phyloP scores from a whole-genome alignment of 2,329 filamentous ascomycete species.

The Penicillium sclerotigenum region DNA sequence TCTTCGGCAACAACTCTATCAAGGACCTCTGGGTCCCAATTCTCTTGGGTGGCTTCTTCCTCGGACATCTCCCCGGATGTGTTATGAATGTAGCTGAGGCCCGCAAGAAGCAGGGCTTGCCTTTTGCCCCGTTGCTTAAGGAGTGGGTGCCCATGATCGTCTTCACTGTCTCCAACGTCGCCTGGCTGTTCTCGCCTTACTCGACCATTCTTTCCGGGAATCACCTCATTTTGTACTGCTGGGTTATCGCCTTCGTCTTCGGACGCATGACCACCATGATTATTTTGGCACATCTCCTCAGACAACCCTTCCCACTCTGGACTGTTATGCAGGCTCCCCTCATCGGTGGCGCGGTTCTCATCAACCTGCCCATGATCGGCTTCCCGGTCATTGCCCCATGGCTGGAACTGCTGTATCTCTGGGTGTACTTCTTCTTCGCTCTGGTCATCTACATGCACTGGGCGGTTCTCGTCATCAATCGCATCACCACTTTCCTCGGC shows the following conservation, averaged over 20 bases:
- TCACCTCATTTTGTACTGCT: constrained; percentile 84
- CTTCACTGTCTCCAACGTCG: constrained; percentile 69
- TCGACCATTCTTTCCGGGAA: constrained; percentile 78
- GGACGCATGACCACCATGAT: constrained; percentile 99
- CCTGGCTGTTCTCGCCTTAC: constrained; percentile 88
- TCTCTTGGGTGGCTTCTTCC: constrained; percentile 62
- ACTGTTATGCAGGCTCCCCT: constrained; percentile 86
- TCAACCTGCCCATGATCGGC: constrained; percentile 76
- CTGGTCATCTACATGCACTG: constrained; percentile 85
- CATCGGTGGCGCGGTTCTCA: constrained; percentile 76
- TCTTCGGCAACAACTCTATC: constrained; percentile 70
- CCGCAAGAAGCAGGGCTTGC: constrained; percentile 66
- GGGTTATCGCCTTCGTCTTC: constrained; percentile 95
- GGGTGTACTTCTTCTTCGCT: constrained; percentile 79
- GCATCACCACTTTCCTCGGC: constrained; percentile 86
- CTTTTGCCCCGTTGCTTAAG: constrained; percentile 77
- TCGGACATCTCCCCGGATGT: constrained; percentile 82
- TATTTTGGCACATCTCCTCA: constrained; percentile 90
- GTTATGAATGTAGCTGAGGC: constrained; percentile 80
- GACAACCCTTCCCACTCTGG: constrained; percentile 95
- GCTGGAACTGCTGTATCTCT: constrained; percentile 76
- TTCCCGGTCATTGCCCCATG: constrained; percentile 62
- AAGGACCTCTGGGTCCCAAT: constrained; percentile 83
- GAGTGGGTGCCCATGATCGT: constrained; percentile 92
- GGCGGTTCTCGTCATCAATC: constrained; percentile 85